Conservation (phyloP, 2,329 filamentous ascomycete genomes). For the Macroventuria anomochaeta region DNA sequence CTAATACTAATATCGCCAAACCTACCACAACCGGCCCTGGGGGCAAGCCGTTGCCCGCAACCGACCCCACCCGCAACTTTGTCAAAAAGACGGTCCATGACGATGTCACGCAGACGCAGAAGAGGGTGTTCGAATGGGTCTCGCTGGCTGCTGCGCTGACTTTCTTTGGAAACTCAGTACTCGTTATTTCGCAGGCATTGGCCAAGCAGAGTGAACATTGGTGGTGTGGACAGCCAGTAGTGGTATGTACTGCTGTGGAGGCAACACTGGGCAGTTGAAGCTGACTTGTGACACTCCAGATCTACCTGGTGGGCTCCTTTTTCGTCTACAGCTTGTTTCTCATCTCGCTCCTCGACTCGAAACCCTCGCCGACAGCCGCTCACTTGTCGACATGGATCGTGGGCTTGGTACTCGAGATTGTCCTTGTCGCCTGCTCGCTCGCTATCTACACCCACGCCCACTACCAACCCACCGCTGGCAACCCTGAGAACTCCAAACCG, state of each 20-base stretch:
- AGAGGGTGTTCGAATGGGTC: constrained; percentile 77
- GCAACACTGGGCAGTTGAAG: not conserved
- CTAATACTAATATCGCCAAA: constrained; percentile 54
- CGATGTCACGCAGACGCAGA: constrained; percentile 70
- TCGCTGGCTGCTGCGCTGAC: constrained; percentile 74
- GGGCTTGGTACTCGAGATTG: constrained; percentile 73
- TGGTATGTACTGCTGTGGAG: constrained; percentile 62
- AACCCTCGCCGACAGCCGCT: constrained; percentile 77
- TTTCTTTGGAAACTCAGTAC: constrained; percentile 75
- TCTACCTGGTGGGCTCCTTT: constrained; percentile 82
- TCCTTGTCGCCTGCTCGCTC: constrained; percentile 73
- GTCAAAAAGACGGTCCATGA: constrained; percentile 56
- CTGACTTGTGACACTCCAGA: constrained; percentile 57
- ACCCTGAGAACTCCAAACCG: constrained; percentile 21
- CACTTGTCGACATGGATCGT: constrained; percentile 82
- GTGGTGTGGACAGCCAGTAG: constrained; percentile 82
- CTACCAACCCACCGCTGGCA: constrained; percentile 63
- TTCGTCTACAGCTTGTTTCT: constrained; percentile 88
- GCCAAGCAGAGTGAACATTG: constrained; percentile 68
- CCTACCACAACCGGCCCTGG: constrained; percentile 74
- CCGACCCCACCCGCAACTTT: constrained; percentile 51
- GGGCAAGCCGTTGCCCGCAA: constrained; percentile 83
- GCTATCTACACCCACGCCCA: constrained; percentile 72
- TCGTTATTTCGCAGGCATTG: constrained; percentile 77
- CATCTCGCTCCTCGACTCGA: constrained; percentile 84